phyloP scores from a whole-genome alignment of 768 basidiomycete species.

The Phylloporus sp. region DNA sequence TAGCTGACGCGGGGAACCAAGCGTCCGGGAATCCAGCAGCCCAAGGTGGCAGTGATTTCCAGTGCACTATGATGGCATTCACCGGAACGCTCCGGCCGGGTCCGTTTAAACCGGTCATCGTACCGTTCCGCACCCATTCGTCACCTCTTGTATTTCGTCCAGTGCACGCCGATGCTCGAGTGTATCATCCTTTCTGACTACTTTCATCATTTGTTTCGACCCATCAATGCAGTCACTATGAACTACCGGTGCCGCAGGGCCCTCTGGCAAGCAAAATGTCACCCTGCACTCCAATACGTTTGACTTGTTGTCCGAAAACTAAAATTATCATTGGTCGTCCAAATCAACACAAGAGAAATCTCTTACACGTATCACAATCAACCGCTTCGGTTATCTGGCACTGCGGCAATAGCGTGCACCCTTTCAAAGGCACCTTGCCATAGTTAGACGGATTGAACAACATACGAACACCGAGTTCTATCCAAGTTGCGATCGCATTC shows the following conservation, averaged over 20 bases:
- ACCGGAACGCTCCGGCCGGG: neutral
- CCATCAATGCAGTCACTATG: neutral
- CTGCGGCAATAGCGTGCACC: neutral
- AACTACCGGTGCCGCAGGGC: neutral
- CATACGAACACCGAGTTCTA: neutral
- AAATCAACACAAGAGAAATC: neutral
- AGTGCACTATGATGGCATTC: slow-evolving; percentile 11
- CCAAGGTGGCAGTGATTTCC: slow-evolving; percentile 9
- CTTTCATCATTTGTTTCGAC: neutral
- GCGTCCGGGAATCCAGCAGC: neutral
- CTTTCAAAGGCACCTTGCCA: neutral
- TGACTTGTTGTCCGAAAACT: neutral
- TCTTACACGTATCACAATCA: too few species aligned
- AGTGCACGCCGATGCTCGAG: neutral
- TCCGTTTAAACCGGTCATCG: too few species aligned
- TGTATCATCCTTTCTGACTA: neutral
- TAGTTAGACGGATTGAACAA: neutral
- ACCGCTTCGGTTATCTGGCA: neutral
- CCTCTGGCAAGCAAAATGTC: neutral
- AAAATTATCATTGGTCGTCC: neutral
- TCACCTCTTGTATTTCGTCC: neutral
- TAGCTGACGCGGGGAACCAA: too few species aligned
- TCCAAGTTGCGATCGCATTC: neutral
- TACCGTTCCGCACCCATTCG: too few species aligned
- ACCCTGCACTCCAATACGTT: neutral